Evolutionary conservation across 257 asterid species (phyloP).

Genomic region (Forsythia suspensa): DNA sequence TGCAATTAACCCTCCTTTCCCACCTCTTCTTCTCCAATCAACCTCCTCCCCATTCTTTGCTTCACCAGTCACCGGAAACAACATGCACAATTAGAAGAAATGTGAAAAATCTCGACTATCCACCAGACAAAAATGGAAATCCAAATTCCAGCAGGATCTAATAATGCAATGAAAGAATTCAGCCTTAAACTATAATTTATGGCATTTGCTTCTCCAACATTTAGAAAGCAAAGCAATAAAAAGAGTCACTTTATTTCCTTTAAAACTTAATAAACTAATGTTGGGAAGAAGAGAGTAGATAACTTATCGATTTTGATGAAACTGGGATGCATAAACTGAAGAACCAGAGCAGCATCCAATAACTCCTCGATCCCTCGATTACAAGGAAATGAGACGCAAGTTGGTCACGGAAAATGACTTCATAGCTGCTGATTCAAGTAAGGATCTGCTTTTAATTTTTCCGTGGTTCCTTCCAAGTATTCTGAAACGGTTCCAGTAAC

Average conservation of each 20-base stretch:
- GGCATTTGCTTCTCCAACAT: neutral
- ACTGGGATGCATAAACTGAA: neutral
- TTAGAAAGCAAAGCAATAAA: neutral
- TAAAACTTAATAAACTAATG: neutral
- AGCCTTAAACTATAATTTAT: neutral
- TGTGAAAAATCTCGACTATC: neutral
- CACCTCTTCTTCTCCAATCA: too few species aligned
- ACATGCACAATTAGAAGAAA: too few species aligned
- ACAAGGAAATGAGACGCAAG: neutral
- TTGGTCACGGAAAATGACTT: constrained; percentile 18
- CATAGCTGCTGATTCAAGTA: constrained; percentile 70
- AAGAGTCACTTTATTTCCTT: neutral
- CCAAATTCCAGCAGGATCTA: neutral
- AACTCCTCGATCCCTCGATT: neutral
- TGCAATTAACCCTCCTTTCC: too few species aligned
- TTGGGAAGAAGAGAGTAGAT: neutral
- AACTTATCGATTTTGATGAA: neutral
- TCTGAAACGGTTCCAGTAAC: constrained; percentile 56
- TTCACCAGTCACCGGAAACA: too few species aligned
- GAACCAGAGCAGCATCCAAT: neutral
- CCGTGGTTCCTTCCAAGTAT: constrained; percentile 45
- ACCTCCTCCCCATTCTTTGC: too few species aligned
- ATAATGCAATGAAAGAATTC: neutral
- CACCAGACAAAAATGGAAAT: neutral
- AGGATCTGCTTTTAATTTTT: constrained; percentile 45